Evolutionary conservation across 1,284 basidiomycete genomes (phyloP).

Genomic region (Ceratobasidium sp.): DNA sequence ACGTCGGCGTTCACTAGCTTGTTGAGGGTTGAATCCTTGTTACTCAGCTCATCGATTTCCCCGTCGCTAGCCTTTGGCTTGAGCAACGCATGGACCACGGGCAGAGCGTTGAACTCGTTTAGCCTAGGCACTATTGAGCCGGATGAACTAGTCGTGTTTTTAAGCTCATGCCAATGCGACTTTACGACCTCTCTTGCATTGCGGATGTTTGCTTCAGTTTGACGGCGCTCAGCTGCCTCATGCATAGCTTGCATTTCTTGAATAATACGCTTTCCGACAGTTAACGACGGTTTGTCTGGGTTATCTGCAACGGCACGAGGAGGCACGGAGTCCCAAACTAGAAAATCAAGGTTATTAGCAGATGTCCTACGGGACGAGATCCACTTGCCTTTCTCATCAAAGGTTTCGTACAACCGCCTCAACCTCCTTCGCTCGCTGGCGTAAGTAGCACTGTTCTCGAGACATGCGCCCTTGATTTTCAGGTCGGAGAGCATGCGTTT

Average conservation of each 20-base stretch:
- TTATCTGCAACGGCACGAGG: slow-evolving; percentile 23
- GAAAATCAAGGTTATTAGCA: background rate
- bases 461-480: background rate
- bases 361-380: background rate
- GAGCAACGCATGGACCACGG: slow-evolving; percentile 25
- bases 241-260: slow-evolving; percentile 25
- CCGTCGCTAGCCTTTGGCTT: slow-evolving; percentile 12
- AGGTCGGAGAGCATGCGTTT: background rate
- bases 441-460: slow-evolving; percentile 7
- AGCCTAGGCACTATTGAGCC: slow-evolving; percentile 4
- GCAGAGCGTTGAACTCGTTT: slow-evolving; percentile 25
- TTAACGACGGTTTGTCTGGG: slow-evolving; percentile 1
- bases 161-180: slow-evolving; percentile 17
- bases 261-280: slow-evolving; percentile 13
- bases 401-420: background rate
- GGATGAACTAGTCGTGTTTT: slow-evolving; percentile 7
- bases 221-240: slow-evolving; percentile 8
- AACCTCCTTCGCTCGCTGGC: slow-evolving; percentile 6
- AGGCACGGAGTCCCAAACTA: slow-evolving; percentile 14
- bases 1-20: slow-evolving; percentile 16
- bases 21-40: slow-evolving; percentile 27
- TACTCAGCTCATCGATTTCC: slow-evolving; percentile 1
- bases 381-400: slow-evolving; percentile 8
- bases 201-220: slow-evolving; percentile 11
- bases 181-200: slow-evolving; percentile 10